phyloP scores from a whole-genome alignment of 2,329 filamentous ascomycete genomes.

The Aureobasidium sp. region DNA sequence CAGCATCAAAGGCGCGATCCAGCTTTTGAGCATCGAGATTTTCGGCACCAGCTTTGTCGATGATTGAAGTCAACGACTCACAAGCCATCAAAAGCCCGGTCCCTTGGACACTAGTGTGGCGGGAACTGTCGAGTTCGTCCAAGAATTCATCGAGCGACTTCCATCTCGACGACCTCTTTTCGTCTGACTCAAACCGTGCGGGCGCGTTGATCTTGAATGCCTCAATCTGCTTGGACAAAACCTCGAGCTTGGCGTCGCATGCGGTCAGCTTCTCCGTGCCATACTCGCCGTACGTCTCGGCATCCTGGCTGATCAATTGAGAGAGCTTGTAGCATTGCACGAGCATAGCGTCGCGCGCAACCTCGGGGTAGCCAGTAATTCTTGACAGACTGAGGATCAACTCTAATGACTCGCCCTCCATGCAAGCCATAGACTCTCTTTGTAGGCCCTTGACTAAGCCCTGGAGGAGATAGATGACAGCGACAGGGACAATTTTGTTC shows the following conservation, averaged over 20 bases:
- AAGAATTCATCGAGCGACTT: conserved; percentile 23
- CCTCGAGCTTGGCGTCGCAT: conserved; percentile 9
- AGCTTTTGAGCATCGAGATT: conserved; percentile 1
- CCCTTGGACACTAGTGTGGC: conserved; percentile 29
- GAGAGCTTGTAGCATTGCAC: conserved; percentile 2
- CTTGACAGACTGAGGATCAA: conserved; percentile 32
- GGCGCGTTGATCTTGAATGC: background rate
- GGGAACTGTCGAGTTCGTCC: conserved; percentile 23
- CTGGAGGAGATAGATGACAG: conserved; percentile 37
- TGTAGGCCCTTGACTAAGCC: conserved; percentile 34
- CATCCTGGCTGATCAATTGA: conserved; percentile 22
- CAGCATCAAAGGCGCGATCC: conserved; percentile 23
- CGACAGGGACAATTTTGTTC: conserved; percentile 27
- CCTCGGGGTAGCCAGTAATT: conserved; percentile 36
- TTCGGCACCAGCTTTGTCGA: conserved; percentile 19
- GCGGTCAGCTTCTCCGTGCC: background rate
- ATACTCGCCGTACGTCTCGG: background rate
- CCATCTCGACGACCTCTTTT: background rate
- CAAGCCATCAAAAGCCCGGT: conserved; percentile 26
- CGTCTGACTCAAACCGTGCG: background rate
- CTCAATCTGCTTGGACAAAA: background rate
- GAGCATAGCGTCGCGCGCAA: conserved; percentile 33
- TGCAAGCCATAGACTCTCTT: conserved; percentile 5
- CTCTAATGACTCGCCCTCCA: conserved; percentile 26
- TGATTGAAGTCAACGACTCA: conserved; percentile 20